Evolutionary conservation across 2,329 filamentous ascomycete species (phyloP), one percentile per base, ranked within the genome.

Genomic region (Diaporthe citrichinensis): DNA sequence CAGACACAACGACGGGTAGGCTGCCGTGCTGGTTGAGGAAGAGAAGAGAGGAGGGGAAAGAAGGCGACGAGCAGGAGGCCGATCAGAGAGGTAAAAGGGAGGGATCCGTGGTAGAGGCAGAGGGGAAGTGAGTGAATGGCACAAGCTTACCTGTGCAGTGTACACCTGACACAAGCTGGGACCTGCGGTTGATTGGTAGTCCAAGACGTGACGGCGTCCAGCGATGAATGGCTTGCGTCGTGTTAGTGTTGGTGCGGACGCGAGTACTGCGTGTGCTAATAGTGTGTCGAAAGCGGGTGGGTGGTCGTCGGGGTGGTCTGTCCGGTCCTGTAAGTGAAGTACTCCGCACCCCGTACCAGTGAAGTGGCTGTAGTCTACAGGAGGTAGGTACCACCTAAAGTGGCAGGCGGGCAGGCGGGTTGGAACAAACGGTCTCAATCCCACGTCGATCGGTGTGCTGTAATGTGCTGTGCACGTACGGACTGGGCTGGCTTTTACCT

Each of bases 131-230:
- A 69, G 49, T 69, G 34, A 69, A 69, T 25, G 46, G 58, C 58
- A 65, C 71, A 73, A 62, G 71, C 71, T 73, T 53, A 62, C 58
- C 55, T 72, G 46, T 36, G 31, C 55, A 53, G 55, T 53, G 58
- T 49, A 55, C 71, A 65, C 71, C 71, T 73, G 71, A 73, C 71
- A 73, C 71, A 65, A 36, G 49, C 59, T 65, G 71, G 58, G 44
- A 41, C 36, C 31, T 17, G 71, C 34, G 58, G 49, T 17, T 62
- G 57, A 39, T 65, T 62, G 46, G 58, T 34, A 67, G 71, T 5
- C 59, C 55, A 53, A 65, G 46, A 46, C 59, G 71, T 73, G 71
- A 65, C 49, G 71, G 71, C 39, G 71, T 55, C n/a, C 31, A n/a
- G 65, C 59, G 51, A 34, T 65, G 46, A 41, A 65, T 62, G 71